Evolutionary conservation across 352 stramenopile species (phyloP).

Genomic region (Phytophthora meadii): DNA sequence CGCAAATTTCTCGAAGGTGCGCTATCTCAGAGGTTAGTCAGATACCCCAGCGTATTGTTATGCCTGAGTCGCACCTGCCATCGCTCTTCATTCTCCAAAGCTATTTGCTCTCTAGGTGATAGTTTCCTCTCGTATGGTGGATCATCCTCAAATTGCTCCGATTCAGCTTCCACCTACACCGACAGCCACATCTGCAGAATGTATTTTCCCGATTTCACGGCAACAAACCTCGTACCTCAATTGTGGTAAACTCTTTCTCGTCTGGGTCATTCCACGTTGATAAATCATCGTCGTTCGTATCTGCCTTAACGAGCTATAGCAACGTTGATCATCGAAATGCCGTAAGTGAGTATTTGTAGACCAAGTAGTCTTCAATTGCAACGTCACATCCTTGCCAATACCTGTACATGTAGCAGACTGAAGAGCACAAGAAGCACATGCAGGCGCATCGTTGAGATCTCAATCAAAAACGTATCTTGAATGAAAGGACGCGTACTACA

Average conservation of each 20-base stretch:
- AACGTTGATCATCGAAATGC: not conserved
- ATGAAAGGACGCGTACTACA: conserved; percentile 7
- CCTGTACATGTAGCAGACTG: conserved; percentile 17
- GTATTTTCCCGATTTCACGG: not conserved
- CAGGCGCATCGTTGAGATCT: conserved; percentile 10
- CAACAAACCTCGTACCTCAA: not conserved
- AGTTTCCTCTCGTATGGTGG: conserved; percentile 15
- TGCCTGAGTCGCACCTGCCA: conserved; percentile 15
- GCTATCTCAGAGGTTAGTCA: conserved; percentile 1
- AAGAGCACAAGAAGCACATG: not conserved
- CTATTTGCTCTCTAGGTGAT: conserved; percentile 6
- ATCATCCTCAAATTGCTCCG: not conserved
- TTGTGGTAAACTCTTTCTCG: not conserved
- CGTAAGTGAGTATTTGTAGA: not conserved
- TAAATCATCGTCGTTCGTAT: not conserved
- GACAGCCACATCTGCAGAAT: not conserved
- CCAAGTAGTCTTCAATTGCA: not conserved
- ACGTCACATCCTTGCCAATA: not conserved
- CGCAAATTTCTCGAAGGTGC: conserved; percentile 9
- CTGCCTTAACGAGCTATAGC: conserved; percentile 1
- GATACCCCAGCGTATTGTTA: not conserved
- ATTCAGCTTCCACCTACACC: conserved; percentile 6
- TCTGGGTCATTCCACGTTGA: conserved; percentile 6
- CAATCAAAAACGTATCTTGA: conserved; percentile 10
- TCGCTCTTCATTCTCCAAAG: conserved; percentile 13